Base-by-base conservation (phyloP, 2,329 filamentous ascomycete genomes). In the Ascochyta pisi region DNA sequence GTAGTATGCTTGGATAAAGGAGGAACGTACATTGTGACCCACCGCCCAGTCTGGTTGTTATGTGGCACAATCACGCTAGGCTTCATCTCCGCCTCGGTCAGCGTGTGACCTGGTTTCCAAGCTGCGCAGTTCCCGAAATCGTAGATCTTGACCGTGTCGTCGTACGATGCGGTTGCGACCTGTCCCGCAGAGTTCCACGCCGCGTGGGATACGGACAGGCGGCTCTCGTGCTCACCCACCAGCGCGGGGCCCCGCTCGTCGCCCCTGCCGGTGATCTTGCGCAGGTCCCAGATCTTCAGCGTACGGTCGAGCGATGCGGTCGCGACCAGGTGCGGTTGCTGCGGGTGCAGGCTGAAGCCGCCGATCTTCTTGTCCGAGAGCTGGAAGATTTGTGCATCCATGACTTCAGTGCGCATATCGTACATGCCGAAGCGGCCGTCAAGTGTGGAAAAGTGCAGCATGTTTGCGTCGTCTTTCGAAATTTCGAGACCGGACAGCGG, bases 1-100 rank as follows among this genome's bases (percentile, higher is more conserved):
- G 19, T 4, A 22, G 33, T 13, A 40, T 23, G n/a, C 10, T 41
- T 3, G 39, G 26, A 19, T 40, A 7, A 7, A 23, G 16, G 10
- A 7, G 13, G 9, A 29, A 74, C 81, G 65, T 77, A 85, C 83
- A 88, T 96, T 0, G 92, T 96, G 0, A 97, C 92, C 92, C 92
- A 97, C 51, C 93, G 84, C 0, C 94, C 95, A 0, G 93, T 98
- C 78, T 99, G 95, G 69, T 96, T 97, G 70, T 99, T 99, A 70
- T 99, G 95, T 10, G 82, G 82, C 0, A 98, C 84, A 1, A 85
- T 79, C 0, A 87, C 83, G 0, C 82, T 79, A 0, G 94, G 93
- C 59, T 86, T 79, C 83, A 96, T 90, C 7, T 85, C 81, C 12
- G 82, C 76, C 1, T 86, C 82, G 0, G 77, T 73, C 10, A 96